Percentiles rank a stretch among this genome's conserved stretches.
These are phyloP conservation scores for Rhytidhysteron rufulum DNA, from an alignment of 2,329 filamentous ascomycete genomes.

Conservation along the genomic window DNA sequence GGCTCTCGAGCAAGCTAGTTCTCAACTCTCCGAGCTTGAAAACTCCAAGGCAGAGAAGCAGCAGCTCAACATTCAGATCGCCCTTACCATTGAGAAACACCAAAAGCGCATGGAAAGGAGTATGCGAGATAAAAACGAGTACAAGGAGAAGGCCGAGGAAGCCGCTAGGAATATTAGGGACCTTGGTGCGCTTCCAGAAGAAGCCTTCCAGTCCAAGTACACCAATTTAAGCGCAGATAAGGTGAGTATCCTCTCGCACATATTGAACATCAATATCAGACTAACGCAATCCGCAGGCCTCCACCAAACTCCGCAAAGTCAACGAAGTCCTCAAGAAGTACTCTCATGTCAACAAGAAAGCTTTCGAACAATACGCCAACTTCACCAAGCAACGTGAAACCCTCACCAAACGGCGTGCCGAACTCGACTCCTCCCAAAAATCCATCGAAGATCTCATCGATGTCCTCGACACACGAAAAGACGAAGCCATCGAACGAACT, in stretches of 20 bases:
- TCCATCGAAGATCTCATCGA: constrained; percentile 91
- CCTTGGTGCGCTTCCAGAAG: constrained; percentile 86
- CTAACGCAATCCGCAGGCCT: constrained; percentile 28
- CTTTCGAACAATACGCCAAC: constrained; percentile 97
- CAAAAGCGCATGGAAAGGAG: constrained; percentile 91
- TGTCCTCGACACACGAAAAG: constrained; percentile 90
- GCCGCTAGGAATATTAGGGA: constrained; percentile 87
- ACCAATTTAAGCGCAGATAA: constrained; percentile 74
- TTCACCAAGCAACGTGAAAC: constrained; percentile 91
- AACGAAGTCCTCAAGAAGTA: constrained; percentile 94
- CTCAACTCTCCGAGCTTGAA: constrained; percentile 57
- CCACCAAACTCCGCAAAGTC: constrained; percentile 76
- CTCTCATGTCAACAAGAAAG: constrained; percentile 98
- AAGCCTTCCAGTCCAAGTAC: constrained; percentile 90
- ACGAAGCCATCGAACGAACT: constrained; percentile 95
- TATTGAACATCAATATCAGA: neutral
- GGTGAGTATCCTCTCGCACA: constrained; percentile 45
- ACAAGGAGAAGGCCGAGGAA: constrained; percentile 73
- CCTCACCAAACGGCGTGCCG: constrained; percentile 76
- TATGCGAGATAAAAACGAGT: constrained; percentile 78
- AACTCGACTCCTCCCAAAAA: constrained; percentile 79
- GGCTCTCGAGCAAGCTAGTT: constrained; percentile 60
- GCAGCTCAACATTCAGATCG: constrained; percentile 70
- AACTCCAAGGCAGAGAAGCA: constrained; percentile 61
- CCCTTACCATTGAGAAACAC: constrained; percentile 73